These are phyloP conservation scores for Leishmania amazonensis DNA, from an alignment of 208 protist species.

Conservation along the genomic window DNA sequence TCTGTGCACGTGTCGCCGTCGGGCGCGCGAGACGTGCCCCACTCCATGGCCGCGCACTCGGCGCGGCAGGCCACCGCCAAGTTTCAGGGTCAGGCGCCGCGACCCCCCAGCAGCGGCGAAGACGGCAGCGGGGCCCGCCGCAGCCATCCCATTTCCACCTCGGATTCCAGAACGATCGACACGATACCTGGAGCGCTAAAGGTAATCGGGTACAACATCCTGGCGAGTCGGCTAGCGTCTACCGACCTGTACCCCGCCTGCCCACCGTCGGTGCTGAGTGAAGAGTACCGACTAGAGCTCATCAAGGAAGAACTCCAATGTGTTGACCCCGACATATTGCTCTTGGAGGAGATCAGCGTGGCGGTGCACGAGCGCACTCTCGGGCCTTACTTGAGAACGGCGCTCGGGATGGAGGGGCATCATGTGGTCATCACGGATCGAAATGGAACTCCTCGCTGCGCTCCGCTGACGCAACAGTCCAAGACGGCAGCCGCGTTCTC, in stretches of 20 bases:
- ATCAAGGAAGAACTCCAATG: slow-evolving; percentile 63
- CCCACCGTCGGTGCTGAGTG: slow-evolving; percentile 56
- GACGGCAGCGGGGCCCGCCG: neutral
- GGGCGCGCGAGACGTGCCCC: neutral
- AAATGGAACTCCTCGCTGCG: slow-evolving; percentile 47
- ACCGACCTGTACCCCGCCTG: slow-evolving; percentile 80
- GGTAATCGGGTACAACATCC: slow-evolving; percentile 83
- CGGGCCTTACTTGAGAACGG: slow-evolving; percentile 51
- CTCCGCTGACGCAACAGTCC: slow-evolving; percentile 7
- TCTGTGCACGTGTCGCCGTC: neutral
- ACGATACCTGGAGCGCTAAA: slow-evolving; percentile 39
- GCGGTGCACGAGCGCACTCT: slow-evolving; percentile 58
- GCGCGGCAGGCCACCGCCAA: neutral
- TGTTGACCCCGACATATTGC: slow-evolving; percentile 62
- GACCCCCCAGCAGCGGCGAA: neutral
- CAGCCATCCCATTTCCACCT: neutral
- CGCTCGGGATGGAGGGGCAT: slow-evolving; percentile 58
- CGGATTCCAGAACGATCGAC: slow-evolving; percentile 9
- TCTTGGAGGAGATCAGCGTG: slow-evolving; percentile 81
- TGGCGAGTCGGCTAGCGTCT: slow-evolving; percentile 69
- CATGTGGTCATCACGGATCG: slow-evolving; percentile 77
- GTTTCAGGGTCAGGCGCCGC: slow-evolving; percentile 1
- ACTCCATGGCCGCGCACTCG: neutral
- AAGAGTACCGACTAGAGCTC: slow-evolving; percentile 74
- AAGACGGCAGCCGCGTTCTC: neutral